These are phyloP conservation scores for Aspergillus funiculosus DNA, from an alignment of 495 filamentous ascomycete genomes.

Conservation along the genomic window DNA sequence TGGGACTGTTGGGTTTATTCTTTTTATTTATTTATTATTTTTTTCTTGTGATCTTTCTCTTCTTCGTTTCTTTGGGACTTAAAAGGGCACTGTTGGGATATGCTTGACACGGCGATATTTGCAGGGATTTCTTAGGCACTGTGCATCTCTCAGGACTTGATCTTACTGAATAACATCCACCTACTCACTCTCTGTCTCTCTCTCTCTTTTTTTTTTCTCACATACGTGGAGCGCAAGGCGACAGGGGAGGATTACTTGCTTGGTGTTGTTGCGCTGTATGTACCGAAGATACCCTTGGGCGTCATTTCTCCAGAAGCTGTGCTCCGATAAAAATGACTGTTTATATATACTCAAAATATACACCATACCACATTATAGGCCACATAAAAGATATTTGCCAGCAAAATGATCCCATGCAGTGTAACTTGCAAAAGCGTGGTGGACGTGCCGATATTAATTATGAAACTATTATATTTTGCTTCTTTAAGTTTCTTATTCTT, in stretches of 20 bases:
- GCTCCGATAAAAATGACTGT: not conserved
- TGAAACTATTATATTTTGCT: no score
- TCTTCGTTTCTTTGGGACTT: conserved; percentile 8
- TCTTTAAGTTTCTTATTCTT: no score
- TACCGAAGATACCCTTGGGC: conserved; percentile 19
- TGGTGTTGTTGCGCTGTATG: conserved; percentile 6
- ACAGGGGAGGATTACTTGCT: not conserved
- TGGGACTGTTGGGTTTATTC: conserved; percentile 7
- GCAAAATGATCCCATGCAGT: no score
- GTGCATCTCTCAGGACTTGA: not conserved
- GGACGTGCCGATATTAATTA: no score
- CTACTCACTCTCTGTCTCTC: no score
- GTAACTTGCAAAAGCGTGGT: not conserved
- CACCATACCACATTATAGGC: no score
- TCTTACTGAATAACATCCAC: not conserved
- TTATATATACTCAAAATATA: conserved; percentile 4
- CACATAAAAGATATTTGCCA: no score
- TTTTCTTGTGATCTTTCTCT: not conserved
- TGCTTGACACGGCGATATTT: no score
- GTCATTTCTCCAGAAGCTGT: not conserved
- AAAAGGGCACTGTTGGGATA: not conserved
- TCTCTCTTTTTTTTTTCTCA: no score
- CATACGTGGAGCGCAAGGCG: no score
- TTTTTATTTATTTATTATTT: conserved; percentile 3
- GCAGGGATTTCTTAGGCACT: not conserved